phyloP scores from a whole-genome alignment of 2,329 filamentous ascomycete genomes.

The Paraconiothyrium sp. region DNA sequence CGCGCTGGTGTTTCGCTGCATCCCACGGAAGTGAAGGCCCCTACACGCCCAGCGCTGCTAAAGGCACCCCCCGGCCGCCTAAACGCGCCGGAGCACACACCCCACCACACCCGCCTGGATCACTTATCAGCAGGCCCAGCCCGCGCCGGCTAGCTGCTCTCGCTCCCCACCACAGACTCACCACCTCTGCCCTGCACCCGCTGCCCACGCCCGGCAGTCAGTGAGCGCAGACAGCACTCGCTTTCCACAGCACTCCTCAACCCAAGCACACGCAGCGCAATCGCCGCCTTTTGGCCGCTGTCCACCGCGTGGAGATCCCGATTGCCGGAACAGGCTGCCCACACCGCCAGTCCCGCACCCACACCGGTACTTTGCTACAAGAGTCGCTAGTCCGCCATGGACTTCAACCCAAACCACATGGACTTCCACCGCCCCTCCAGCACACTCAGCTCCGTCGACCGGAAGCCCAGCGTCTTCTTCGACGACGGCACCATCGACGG shows the following conservation, averaged over 20 bases:
- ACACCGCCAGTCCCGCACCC: constrained; percentile 50
- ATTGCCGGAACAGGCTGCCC: constrained; percentile 48
- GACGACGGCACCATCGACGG: constrained; percentile 65
- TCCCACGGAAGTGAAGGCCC: constrained; percentile 33
- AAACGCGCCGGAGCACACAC: constrained; percentile 7
- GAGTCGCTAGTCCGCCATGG: constrained; percentile 44
- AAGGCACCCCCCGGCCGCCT: constrained; percentile 13
- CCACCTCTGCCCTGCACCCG: constrained; percentile 24
- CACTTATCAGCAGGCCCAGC: constrained; percentile 37
- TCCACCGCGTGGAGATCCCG: constrained; percentile 26
- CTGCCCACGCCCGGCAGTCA: constrained; percentile 23
- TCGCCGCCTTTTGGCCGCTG: constrained; percentile 22
- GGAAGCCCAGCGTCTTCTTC: constrained; percentile 54
- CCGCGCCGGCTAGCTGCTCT: constrained; percentile 24
- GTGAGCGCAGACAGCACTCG: constrained; percentile 10
- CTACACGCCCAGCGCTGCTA: constrained; percentile 10
- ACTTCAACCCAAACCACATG: constrained; percentile 45
- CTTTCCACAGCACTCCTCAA: background rate
- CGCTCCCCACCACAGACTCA: constrained; percentile 36
- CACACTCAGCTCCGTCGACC: constrained; percentile 47
- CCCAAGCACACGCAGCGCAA: background rate
- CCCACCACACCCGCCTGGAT: constrained; percentile 12
- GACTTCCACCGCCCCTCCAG: constrained; percentile 51
- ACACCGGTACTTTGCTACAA: constrained; percentile 53
- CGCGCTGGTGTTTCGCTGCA: constrained; percentile 30